These are phyloP conservation scores for Saturnispora gosingensis DNA, from an alignment of 805 yeast genomes.

Conservation along the genomic window DNA sequence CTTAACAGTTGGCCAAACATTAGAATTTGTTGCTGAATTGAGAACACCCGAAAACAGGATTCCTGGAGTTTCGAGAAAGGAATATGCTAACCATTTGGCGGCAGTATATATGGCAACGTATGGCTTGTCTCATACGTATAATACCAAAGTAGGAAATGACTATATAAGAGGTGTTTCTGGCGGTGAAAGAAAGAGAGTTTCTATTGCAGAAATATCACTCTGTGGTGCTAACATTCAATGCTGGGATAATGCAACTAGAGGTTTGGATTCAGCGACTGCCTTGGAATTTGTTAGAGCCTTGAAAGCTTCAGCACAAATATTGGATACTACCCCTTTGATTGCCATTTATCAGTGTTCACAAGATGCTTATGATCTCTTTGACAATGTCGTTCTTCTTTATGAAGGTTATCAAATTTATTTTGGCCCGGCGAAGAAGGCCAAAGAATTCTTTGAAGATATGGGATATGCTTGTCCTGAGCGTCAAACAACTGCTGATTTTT, in stretches of 20 bases:
- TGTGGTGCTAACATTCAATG: conserved; percentile 36
- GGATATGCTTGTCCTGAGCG: conserved; percentile 38
- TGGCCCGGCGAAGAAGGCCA: conserved; percentile 31
- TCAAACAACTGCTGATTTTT: conserved; percentile 39
- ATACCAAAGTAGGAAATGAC: conserved; percentile 57
- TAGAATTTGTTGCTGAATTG: conserved; percentile 51
- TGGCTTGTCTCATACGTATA: conserved; percentile 39
- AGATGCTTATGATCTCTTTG: conserved; percentile 36
- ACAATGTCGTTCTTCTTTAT: conserved; percentile 34
- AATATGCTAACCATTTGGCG: conserved; percentile 44
- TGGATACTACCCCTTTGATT: conserved; percentile 41
- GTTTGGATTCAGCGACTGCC: conserved; percentile 64
- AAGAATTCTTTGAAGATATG: conserved; percentile 32
- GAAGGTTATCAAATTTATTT: conserved; percentile 37
- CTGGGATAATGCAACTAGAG: conserved; percentile 67
- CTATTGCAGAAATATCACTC: conserved; percentile 45
- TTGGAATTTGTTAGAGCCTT: conserved; percentile 52
- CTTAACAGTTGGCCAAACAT: conserved; percentile 56
- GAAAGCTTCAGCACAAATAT: conserved; percentile 42
- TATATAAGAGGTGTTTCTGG: conserved; percentile 58
- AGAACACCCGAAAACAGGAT: conserved; percentile 56
- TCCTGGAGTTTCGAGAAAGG: conserved; percentile 46
- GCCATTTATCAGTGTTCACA: conserved; percentile 41
- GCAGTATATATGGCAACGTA: conserved; percentile 28
- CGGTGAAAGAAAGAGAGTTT: conserved; percentile 59